A percentile compares a stretch with the other conserved stretches of the same genome.
Conservation (phyloP, 768 basidiomycete species). For the Suillus subluteus region DNA sequence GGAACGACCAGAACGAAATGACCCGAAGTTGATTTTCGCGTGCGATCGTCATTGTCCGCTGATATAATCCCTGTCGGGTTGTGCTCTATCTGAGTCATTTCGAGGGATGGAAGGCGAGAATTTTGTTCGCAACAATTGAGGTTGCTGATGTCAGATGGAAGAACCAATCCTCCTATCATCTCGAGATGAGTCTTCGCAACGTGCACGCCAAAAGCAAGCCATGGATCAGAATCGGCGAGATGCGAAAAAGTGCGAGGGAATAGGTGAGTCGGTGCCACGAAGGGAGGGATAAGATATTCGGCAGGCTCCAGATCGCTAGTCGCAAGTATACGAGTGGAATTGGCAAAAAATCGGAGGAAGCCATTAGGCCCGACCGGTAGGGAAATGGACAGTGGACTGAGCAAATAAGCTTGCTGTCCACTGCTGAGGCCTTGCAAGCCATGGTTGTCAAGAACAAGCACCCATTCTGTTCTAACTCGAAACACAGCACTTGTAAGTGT, state of each 20-base stretch:
- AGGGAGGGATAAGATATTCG: slow-evolving; percentile 62
- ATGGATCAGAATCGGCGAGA: slow-evolving; percentile 24
- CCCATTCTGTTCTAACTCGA: slow-evolving; percentile 49
- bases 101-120: slow-evolving; percentile 4
- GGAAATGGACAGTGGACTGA: slow-evolving; percentile 41
- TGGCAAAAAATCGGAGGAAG: slow-evolving; percentile 24
- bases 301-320: slow-evolving; percentile 41
- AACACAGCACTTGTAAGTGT: slow-evolving; percentile 41
- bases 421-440: slow-evolving; percentile 43
- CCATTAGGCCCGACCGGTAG: slow-evolving; percentile 49
- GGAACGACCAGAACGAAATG: slow-evolving; percentile 42
- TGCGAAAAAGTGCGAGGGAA: slow-evolving; percentile 25
- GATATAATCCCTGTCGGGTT: slow-evolving; percentile 4
- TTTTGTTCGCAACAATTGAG: slow-evolving; percentile 12
- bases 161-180: slow-evolving; percentile 37
- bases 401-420: slow-evolving; percentile 40
- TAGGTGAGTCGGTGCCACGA: slow-evolving; percentile 45
- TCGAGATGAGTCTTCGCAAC: slow-evolving; percentile 36
- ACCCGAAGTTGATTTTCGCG: slow-evolving; percentile 17
- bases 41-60: not conserved
- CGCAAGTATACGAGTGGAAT: slow-evolving; percentile 37
- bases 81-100: not conserved
- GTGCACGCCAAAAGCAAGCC: slow-evolving; percentile 25
- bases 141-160: slow-evolving; percentile 32
- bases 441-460: slow-evolving; percentile 54